Evolutionary conservation across 23 red algal genomes (phyloP).

Genomic region (Gracilaria gracilis): DNA sequence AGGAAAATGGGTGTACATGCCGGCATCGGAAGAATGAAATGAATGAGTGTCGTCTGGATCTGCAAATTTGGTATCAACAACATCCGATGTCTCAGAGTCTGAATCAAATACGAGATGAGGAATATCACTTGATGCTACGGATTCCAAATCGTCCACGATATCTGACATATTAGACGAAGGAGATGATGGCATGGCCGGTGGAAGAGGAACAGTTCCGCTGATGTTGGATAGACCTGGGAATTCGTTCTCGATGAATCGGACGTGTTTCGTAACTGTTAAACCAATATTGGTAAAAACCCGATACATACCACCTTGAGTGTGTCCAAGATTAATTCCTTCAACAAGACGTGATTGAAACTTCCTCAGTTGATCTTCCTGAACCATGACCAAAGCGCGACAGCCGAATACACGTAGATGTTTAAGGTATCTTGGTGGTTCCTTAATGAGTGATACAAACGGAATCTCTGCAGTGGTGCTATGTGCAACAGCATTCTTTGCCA

Average conservation of each 20-base stretch:
- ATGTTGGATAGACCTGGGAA: background rate
- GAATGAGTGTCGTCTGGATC: too few species aligned
- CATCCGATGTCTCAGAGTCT: too few species aligned
- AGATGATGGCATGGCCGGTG: background rate
- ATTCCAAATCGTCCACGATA: too few species aligned
- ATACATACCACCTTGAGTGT: background rate
- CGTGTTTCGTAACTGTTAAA: background rate
- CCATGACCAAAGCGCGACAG: background rate
- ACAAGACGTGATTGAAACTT: conserved; percentile 14
- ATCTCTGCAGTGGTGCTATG: too few species aligned
- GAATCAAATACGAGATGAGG: too few species aligned
- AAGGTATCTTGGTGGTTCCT: background rate
- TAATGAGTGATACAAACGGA: too few species aligned
- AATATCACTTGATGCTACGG: too few species aligned
- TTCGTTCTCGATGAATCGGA: background rate
- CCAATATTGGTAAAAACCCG: background rate
- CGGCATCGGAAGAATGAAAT: too few species aligned
- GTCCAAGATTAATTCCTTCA: conserved; percentile 38
- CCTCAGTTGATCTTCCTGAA: background rate
- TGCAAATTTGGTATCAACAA: too few species aligned
- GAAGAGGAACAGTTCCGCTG: background rate
- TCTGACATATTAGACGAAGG: too few species aligned
- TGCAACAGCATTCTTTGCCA: too few species aligned
- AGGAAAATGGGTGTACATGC: too few species aligned
- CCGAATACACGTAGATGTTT: background rate